These are phyloP conservation scores for Auriscalpium vulgare DNA, from an alignment of 768 basidiomycete species.

Conservation along the genomic window DNA sequence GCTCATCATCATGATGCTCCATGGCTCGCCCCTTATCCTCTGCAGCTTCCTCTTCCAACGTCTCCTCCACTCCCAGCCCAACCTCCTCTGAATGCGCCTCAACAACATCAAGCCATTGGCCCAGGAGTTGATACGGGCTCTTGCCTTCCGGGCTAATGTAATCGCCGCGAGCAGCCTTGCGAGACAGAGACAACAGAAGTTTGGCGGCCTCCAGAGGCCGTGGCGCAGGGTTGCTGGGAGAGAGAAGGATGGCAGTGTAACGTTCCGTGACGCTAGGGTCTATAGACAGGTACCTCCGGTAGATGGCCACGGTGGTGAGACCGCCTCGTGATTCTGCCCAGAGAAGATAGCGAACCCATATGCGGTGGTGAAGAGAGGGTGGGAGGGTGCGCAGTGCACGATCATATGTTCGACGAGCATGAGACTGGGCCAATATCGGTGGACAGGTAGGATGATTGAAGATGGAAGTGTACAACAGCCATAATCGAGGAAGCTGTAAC, in stretches of 20 bases:
- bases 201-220: constrained; percentile 93
- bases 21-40: constrained; percentile 40
- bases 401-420: constrained; percentile 91
- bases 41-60: constrained; percentile 42
- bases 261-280: constrained; percentile 78
- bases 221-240: constrained; percentile 46
- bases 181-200: constrained; percentile 72
- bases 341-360: constrained; percentile 89
- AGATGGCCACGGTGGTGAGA: constrained; percentile 68
- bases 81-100: constrained; percentile 90
- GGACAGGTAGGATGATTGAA: constrained; percentile 90
- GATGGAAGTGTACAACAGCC: constrained; percentile 88
- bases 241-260: constrained; percentile 62
- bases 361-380: constrained; percentile 82
- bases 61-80: constrained; percentile 78
- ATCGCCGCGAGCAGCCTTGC: constrained; percentile 75
- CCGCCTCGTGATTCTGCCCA: constrained; percentile 87
- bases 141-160: constrained; percentile 89
- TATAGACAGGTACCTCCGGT: constrained; percentile 81
- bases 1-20: constrained; percentile 19
- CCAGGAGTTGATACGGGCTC: constrained; percentile 89
- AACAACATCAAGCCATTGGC: constrained; percentile 87
- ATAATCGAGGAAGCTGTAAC: constrained; percentile 79
- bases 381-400: constrained; percentile 89
- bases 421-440: constrained; percentile 72